A percentile compares a stretch with the other conserved stretches of the same genome.
Conservation (phyloP, 225 moss, liverwort and hornwort species). For the Ulota crispa region DNA sequence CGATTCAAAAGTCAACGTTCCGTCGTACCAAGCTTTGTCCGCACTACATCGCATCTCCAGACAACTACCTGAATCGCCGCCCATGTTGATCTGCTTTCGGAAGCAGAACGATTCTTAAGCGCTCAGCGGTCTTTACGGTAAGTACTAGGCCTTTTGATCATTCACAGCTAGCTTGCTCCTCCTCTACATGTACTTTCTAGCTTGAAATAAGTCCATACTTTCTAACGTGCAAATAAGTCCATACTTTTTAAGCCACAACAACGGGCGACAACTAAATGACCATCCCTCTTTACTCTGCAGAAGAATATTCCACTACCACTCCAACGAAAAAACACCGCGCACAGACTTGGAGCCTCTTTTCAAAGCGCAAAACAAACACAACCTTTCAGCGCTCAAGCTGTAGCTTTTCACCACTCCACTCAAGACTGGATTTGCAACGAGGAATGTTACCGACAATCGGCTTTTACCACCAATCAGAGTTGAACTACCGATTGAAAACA, state of each 20-base stretch:
- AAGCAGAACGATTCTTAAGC: not conserved
- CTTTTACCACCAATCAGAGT: not conserved
- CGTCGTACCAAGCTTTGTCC: constrained; percentile 47
- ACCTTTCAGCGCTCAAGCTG: not conserved
- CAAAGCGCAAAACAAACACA: not conserved
- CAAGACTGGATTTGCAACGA: not conserved
- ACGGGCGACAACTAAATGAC: not conserved
- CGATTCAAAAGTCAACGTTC: constrained; percentile 2
- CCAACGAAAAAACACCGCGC: not conserved
- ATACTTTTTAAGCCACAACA: not conserved
- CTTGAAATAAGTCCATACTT: not conserved
- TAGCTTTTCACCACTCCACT: not conserved
- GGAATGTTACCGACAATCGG: not conserved
- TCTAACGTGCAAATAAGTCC: not conserved
- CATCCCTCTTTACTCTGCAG: not conserved
- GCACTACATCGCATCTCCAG: constrained; percentile 46
- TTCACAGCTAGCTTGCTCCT: not conserved
- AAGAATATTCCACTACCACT: constrained; percentile 2
- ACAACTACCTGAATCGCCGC: not conserved
- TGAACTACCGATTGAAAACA: not conserved
- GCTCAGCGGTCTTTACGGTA: not conserved
- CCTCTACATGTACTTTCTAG: not conserved
- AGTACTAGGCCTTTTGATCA: not conserved
- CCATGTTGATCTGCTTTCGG: constrained; percentile 18
- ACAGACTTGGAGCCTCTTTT: too few relatives aligned